phyloP scores from a whole-genome alignment of 768 basidiomycete species.

The Rhodotorula babjevae region DNA sequence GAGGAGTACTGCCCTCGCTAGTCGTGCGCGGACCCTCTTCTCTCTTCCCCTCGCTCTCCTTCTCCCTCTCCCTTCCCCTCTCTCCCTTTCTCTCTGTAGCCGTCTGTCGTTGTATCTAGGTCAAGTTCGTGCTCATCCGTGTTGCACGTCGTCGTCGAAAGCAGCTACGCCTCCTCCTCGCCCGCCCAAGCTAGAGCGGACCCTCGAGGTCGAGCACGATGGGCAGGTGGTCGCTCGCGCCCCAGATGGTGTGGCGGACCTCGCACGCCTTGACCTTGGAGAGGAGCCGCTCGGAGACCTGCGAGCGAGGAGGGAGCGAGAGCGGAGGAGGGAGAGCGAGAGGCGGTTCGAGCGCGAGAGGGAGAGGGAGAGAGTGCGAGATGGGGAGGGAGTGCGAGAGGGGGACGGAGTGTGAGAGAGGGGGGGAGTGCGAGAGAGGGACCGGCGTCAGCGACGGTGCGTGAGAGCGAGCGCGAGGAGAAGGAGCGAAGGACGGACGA shows the following conservation, averaged over 20 bases:
- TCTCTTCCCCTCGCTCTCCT: neutral
- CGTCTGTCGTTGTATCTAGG: neutral
- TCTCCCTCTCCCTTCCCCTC: neutral
- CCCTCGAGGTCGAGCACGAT: conserved; percentile 69
- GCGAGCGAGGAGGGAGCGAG: conserved; percentile 4
- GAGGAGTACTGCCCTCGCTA: neutral
- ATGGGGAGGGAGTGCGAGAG: too few relatives aligned
- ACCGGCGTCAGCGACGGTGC: too few relatives aligned
- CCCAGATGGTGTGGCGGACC: conserved; percentile 70
- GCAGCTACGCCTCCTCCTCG: too few relatives aligned
- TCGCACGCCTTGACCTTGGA: conserved; percentile 72
- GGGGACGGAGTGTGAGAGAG: neutral
- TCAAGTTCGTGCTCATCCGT: too few relatives aligned
- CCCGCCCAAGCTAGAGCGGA: conserved; percentile 42
- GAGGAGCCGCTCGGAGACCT: conserved; percentile 68
- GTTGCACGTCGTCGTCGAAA: too few relatives aligned
- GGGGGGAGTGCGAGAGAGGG: neutral
- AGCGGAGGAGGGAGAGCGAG: neutral
- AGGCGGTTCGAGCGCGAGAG: neutral
- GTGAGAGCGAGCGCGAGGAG: neutral
- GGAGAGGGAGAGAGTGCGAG: neutral
- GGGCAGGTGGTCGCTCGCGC: conserved; percentile 81
- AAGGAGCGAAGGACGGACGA: conserved; percentile 18
- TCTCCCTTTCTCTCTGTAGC: neutral
- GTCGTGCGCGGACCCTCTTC: too few relatives aligned